Evolutionary conservation across 169 alveolate species (phyloP).

Genomic region (Plasmodium reichenowi): DNA sequence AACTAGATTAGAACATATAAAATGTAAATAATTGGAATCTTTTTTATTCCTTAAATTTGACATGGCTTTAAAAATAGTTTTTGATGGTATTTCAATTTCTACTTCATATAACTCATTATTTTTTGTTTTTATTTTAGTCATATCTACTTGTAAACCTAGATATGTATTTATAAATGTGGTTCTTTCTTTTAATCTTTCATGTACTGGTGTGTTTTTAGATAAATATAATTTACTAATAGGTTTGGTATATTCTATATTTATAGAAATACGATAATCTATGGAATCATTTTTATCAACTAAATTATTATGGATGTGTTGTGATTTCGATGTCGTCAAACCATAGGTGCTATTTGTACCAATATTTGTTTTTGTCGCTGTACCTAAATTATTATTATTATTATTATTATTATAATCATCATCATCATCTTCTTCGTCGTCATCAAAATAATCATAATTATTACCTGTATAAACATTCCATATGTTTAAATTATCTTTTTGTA

Average conservation of each 20-base stretch:
- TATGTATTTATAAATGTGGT: constrained; percentile 54
- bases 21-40: constrained; percentile 72
- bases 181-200: constrained; percentile 67
- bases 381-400: not conserved
- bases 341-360: no score
- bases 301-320: not conserved
- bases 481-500: constrained; percentile 60
- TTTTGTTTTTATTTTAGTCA: constrained; percentile 51
- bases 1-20: constrained; percentile 64
- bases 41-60: constrained; percentile 65
- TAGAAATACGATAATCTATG: constrained; percentile 64
- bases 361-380: not conserved
- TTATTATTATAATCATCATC: constrained; percentile 9
- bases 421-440: constrained; percentile 50
- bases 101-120: constrained; percentile 55
- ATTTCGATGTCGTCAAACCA: not conserved
- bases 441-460: constrained; percentile 61
- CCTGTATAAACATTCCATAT: constrained; percentile 68
- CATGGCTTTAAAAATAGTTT: constrained; percentile 68
- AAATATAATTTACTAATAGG: constrained; percentile 56
- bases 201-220: constrained; percentile 58
- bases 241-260: constrained; percentile 54
- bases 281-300: constrained; percentile 13
- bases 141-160: constrained; percentile 62
- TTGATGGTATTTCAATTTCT: constrained; percentile 72